These are phyloP conservation scores for Suillus bovinus DNA, from an alignment of 768 basidiomycete species.

Conservation along the genomic window DNA sequence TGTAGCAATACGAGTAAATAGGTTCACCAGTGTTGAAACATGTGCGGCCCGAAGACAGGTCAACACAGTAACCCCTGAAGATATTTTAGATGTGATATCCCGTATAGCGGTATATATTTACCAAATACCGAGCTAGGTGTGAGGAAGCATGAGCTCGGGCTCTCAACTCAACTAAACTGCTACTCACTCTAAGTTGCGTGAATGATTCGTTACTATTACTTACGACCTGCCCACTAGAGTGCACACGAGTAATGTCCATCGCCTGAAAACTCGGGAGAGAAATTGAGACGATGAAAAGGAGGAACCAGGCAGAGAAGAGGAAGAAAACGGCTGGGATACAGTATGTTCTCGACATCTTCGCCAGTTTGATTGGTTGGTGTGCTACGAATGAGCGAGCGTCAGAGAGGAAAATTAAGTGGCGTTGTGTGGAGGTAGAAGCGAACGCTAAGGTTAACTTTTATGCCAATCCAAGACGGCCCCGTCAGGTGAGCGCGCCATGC, in stretches of 20 bases:
- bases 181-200: conserved; percentile 55
- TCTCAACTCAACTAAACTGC: conserved; percentile 3
- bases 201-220: conserved; percentile 29
- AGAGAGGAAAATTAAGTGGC: not conserved
- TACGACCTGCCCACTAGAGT: conserved; percentile 39
- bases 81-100: conserved; percentile 12
- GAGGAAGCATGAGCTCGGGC: conserved; percentile 2
- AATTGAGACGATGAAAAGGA: conserved; percentile 67
- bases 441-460: conserved; percentile 2
- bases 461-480: too few species aligned
- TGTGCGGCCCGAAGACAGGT: conserved; percentile 34
- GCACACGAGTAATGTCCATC: conserved; percentile 64
- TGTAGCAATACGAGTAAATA: not conserved
- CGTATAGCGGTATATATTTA: conserved; percentile 27
- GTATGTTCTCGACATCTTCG: conserved; percentile 47
- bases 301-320: conserved; percentile 60
- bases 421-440: not conserved
- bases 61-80: conserved; percentile 63
- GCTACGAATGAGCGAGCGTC: not conserved
- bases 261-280: conserved; percentile 70
- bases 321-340: conserved; percentile 62
- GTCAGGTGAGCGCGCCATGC: too few species aligned
- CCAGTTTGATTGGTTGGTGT: conserved; percentile 7
- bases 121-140: conserved; percentile 69
- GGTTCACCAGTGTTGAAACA: conserved; percentile 50